These are phyloP conservation scores for Scedosporium minutisporum DNA, from an alignment of 2,329 filamentous ascomycete species.

Conservation along the genomic window DNA sequence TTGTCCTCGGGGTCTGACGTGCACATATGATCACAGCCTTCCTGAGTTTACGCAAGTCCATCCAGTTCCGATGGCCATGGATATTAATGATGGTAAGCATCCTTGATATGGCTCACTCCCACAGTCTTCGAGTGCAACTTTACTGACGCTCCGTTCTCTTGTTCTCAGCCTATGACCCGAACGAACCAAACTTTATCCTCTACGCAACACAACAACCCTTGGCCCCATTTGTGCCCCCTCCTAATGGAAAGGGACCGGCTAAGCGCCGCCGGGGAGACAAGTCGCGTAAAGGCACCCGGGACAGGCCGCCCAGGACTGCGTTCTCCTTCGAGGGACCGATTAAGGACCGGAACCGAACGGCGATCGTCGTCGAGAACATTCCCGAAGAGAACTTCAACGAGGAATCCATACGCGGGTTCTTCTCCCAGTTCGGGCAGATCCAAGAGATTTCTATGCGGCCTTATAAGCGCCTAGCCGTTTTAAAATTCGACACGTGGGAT, in stretches of 20 bases:
- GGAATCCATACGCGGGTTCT: slow-evolving; percentile 56
- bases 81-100: not conserved
- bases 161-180: slow-evolving; percentile 24
- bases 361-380: slow-evolving; percentile 69
- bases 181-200: slow-evolving; percentile 17
- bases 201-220: slow-evolving; percentile 10
- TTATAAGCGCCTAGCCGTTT: slow-evolving; percentile 56
- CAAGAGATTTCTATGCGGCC: slow-evolving; percentile 54
- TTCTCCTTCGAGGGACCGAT: slow-evolving; percentile 58
- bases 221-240: slow-evolving; percentile 13
- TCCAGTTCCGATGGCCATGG: not conserved
- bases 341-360: slow-evolving; percentile 52
- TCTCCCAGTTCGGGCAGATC: slow-evolving; percentile 61
- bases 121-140: slow-evolving; percentile 40
- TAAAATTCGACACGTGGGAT: slow-evolving; percentile 59
- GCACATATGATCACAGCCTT: slow-evolving; percentile 58
- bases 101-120: not conserved
- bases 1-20: slow-evolving; percentile 57
- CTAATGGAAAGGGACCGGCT: slow-evolving; percentile 9
- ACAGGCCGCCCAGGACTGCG: slow-evolving; percentile 32
- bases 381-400: slow-evolving; percentile 62
- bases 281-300: slow-evolving; percentile 22
- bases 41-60: not conserved
- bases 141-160: slow-evolving; percentile 45
- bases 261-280: slow-evolving; percentile 24